Evolutionary conservation across 805 yeast species (phyloP).

Genomic region (Groenewaldozyma tartarivorans): DNA sequence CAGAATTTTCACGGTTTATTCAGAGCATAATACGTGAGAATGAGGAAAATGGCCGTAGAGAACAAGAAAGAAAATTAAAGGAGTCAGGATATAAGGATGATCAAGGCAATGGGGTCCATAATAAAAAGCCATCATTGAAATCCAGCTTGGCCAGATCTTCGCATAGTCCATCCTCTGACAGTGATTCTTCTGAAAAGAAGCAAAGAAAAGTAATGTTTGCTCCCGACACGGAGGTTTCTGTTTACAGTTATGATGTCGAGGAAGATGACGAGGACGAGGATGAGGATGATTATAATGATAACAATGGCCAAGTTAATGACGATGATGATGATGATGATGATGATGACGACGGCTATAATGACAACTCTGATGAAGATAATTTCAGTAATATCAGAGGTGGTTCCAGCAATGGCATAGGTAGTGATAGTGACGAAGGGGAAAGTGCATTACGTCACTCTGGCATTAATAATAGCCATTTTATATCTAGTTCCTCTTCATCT

Average conservation of each 20-base stretch:
- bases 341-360: neutral
- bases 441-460: too few species aligned
- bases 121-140: too few species aligned
- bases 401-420: neutral
- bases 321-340: neutral
- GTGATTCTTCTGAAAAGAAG: neutral
- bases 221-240: slow-evolving; percentile 9
- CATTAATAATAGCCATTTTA: too few species aligned
- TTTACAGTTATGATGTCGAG: slow-evolving; percentile 1
- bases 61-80: too few species aligned
- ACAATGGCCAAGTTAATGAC: neutral
- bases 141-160: too few species aligned
- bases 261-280: slow-evolving; percentile 10
- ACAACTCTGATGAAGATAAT: neutral
- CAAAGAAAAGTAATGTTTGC: slow-evolving; percentile 17
- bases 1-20: too few species aligned
- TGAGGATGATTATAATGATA: slow-evolving; percentile 7
- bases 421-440: neutral
- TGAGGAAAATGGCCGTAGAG: too few species aligned
- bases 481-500: too few species aligned
- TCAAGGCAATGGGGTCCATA: too few species aligned
- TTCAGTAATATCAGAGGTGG: neutral
- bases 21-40: too few species aligned
- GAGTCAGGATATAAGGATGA: too few species aligned
- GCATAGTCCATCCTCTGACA: neutral